phyloP scores from a whole-genome alignment of 2,329 filamentous ascomycete genomes.

The Rhexocercosporidium sp. region DNA sequence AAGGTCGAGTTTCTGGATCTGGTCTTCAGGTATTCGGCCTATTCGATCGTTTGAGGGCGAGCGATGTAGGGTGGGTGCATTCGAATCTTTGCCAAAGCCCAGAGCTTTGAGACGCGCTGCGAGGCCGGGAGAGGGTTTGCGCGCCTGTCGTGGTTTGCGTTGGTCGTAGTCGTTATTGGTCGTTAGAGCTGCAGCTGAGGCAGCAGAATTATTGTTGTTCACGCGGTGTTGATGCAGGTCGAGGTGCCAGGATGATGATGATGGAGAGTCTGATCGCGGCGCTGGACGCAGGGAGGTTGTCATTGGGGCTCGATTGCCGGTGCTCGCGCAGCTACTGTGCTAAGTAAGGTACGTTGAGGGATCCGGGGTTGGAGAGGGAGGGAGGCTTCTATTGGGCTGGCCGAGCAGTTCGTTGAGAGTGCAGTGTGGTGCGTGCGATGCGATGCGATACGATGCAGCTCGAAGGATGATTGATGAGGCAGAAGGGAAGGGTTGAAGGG shows the following conservation, averaged over 20 bases:
- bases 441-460: neutral
- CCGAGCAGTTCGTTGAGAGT: neutral
- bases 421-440: neutral
- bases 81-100: conserved; percentile 55
- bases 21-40: conserved; percentile 72
- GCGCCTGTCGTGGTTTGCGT: conserved; percentile 41
- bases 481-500: neutral
- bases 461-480: neutral
- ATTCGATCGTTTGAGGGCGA: conserved; percentile 53
- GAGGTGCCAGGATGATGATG: conserved; percentile 28
- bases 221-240: conserved; percentile 26
- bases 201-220: conserved; percentile 23
- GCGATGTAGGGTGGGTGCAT: conserved; percentile 28
- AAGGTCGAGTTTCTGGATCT: conserved; percentile 71
- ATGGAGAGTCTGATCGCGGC: conserved; percentile 29
- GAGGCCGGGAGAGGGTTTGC: conserved; percentile 68
- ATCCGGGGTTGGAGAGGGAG: conserved; percentile 14
- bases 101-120: conserved; percentile 69
- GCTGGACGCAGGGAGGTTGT: conserved; percentile 10
- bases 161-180: conserved; percentile 29
- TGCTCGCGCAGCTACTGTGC: neutral
- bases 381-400: conserved; percentile 1
- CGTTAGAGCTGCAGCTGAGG: conserved; percentile 10
- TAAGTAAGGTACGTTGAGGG: neutral
- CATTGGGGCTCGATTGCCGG: conserved; percentile 17